These are phyloP conservation scores for Xanthoceras sorbifolium DNA, from an alignment of 345 rosid species.

Conservation along the genomic window DNA sequence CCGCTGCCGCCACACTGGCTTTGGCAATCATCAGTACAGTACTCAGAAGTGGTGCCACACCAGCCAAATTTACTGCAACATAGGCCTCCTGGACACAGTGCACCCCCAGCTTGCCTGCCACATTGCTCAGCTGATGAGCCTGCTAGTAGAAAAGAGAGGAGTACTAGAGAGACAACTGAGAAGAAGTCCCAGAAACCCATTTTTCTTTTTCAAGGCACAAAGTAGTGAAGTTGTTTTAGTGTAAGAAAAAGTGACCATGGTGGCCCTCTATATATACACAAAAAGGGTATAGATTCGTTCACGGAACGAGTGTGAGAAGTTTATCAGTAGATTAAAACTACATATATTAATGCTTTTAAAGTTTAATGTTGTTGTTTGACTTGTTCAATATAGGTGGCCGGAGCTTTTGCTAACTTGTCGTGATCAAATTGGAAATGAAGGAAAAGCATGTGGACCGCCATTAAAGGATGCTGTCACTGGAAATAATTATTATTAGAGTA, in stretches of 20 bases:
- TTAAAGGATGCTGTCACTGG: too few species aligned
- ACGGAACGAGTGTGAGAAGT: too few species aligned
- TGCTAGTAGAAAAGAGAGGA: not conserved
- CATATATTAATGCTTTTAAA: too few species aligned
- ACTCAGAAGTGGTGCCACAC: conserved; percentile 44
- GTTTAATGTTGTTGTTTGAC: too few species aligned
- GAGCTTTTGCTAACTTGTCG: conserved; percentile 14
- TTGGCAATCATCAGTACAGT: conserved; percentile 57
- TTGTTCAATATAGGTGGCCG: too few species aligned
- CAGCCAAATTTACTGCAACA: conserved; percentile 54
- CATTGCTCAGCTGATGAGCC: conserved; percentile 49
- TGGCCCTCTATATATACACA: not conserved
- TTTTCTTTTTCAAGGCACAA: not conserved
- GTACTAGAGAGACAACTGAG: conserved; percentile 18
- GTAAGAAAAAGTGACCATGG: not conserved
- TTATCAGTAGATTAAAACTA: too few species aligned
- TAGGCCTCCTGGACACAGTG: conserved; percentile 47
- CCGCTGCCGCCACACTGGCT: conserved; percentile 48
- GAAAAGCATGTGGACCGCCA: too few species aligned
- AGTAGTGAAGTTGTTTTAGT: not conserved
- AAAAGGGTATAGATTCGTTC: too few species aligned
- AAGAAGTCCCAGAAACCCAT: conserved; percentile 16
- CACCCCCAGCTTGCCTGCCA: conserved; percentile 56
- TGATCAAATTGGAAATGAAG: conserved; percentile 26
- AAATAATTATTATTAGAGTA: too few species aligned